A percentile compares a stretch with the other conserved stretches of the same genome.
phyloP scores from a whole-genome alignment of 2,329 filamentous ascomycete species.

The Davidsoniella eucalypti region DNA sequence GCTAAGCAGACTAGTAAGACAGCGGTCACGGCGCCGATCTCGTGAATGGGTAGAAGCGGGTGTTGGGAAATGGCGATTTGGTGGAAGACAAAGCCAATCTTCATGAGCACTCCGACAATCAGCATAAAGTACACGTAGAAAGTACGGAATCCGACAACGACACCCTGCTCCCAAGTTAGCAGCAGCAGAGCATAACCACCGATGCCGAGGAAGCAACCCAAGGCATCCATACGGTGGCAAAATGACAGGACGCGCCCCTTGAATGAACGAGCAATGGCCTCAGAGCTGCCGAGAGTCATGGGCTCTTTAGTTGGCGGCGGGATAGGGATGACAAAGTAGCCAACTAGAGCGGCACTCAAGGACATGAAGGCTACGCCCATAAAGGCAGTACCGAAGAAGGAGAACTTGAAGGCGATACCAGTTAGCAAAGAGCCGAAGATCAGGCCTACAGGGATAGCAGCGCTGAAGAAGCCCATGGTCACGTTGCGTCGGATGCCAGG shows the following conservation, averaged over 20 bases:
- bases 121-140: conserved; percentile 39
- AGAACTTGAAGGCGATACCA: conserved; percentile 22
- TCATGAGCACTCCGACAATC: conserved; percentile 38
- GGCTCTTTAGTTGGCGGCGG: neutral
- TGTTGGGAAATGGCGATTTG: conserved; percentile 29
- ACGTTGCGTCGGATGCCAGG: conserved; percentile 42
- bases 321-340: conserved; percentile 22
- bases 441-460: conserved; percentile 29
- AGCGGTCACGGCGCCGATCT: conserved; percentile 19
- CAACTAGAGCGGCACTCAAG: conserved; percentile 18
- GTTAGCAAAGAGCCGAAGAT: conserved; percentile 26
- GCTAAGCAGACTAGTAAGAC: conserved; percentile 40
- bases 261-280: neutral
- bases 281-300: neutral
- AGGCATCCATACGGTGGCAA: conserved; percentile 21
- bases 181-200: conserved; percentile 43
- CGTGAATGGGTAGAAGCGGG: conserved; percentile 35
- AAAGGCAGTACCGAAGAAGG: conserved; percentile 33
- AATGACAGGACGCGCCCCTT: neutral
- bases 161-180: conserved; percentile 50
- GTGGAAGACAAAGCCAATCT: conserved; percentile 38
- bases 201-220: conserved; percentile 30
- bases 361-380: conserved; percentile 23
- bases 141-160: conserved; percentile 38
- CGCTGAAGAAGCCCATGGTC: conserved; percentile 36